Evolutionary conservation across 257 asterid genomes (phyloP), one percentile per base, ranked within the genome.

Genomic region (Scutellaria baicalensis): DNA sequence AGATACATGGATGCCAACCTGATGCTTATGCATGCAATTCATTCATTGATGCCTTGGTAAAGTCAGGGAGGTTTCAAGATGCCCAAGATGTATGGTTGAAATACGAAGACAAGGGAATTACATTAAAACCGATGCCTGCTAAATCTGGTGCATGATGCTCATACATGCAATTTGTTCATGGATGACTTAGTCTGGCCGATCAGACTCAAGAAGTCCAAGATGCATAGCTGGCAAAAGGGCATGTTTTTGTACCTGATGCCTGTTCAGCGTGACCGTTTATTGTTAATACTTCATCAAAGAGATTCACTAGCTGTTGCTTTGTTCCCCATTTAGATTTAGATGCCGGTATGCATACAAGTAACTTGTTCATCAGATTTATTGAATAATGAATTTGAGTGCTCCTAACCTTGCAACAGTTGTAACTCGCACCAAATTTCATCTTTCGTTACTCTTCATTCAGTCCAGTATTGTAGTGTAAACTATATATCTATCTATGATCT

Each of bases 1-100:
- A 89, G 80, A 79, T 62, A 50, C 83, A 81, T 71, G 94, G 95
- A 57, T 91, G 95, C 68, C 45, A 35, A 16, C 95, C 94, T 4
- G 95, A 93, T 80, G 84, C 82, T 59, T 78, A 68, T 73, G 72
- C 82, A 14, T 93, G 95, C 70, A 80, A 79, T 76, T 76, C 79
- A 1, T 82, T 83, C 51, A 63, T 85, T 59, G 84, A 76, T 44
- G 81, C 77, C 49, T 70, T 90, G 74, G 82, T 84, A 59, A 86
- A 84, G 78, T 81, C 84, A 6, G 82, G 83, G 45, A 81, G 73
- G 54, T 63, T 72, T 76, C 77, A 71, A 74, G 96, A 90, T 72
- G 96, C 95, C 35, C 81, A 48, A 50, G 79, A 81, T 63, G 64
- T 90, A 47, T 83, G 80, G 84, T 52, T 60, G 65, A 75, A 78